Conservation (phyloP, 345 rosid species). For the Sonneratia alba region DNA sequence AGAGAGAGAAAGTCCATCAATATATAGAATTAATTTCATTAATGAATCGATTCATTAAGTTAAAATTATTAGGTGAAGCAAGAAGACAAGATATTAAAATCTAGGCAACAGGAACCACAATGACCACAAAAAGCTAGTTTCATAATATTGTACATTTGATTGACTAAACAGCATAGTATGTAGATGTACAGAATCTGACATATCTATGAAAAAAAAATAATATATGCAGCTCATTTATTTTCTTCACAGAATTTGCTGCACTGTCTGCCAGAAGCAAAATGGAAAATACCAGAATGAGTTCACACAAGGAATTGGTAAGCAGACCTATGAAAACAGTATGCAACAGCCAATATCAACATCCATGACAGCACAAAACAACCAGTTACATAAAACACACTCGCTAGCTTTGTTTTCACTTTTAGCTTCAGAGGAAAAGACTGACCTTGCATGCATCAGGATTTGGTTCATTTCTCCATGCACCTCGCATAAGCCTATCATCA, state of each 20-base stretch:
- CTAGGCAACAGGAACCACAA: neutral
- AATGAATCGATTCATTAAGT: neutral
- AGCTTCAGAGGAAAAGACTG: neutral
- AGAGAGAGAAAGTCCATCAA: neutral
- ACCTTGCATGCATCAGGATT: slow-evolving; percentile 95
- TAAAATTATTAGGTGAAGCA: neutral
- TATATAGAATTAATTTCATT: neutral
- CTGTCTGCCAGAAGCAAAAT: neutral
- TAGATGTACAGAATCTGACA: neutral
- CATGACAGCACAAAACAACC: neutral
- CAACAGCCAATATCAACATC: neutral
- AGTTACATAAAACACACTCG: neutral
- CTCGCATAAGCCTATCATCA: slow-evolving; percentile 81
- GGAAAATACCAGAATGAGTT: neutral
- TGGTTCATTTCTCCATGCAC: slow-evolving; percentile 97
- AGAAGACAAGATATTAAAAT: neutral
- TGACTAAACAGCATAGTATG: neutral
- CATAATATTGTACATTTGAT: no score
- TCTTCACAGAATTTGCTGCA: neutral
- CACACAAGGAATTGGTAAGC: neutral
- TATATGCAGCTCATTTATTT: neutral
- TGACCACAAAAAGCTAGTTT: neutral
- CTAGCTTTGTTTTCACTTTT: no score
- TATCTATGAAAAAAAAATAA: neutral
- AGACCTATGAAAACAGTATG: neutral